Conservation (phyloP, 1,284 basidiomycete genomes). For the Exobasidium rhododendri region DNA sequence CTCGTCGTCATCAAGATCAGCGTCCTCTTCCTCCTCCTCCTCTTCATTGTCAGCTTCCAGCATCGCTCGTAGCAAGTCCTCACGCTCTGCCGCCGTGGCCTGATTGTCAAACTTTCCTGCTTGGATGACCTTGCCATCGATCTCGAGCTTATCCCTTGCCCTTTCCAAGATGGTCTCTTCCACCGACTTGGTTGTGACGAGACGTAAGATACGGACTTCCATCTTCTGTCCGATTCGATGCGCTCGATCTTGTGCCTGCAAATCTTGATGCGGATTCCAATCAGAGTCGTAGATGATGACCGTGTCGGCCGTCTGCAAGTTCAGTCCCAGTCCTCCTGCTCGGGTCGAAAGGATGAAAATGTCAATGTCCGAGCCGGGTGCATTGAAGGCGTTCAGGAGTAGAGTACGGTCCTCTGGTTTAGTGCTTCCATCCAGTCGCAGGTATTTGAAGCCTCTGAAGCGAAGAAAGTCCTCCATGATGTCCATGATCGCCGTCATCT, state of each 20-base stretch:
- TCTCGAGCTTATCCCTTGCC: constrained; percentile 93
- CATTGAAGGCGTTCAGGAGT: constrained; percentile 87
- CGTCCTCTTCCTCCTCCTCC: constrained; percentile 60
- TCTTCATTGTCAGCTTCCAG: constrained; percentile 55
- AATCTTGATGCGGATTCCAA: constrained; percentile 62
- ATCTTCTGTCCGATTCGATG: constrained; percentile 99
- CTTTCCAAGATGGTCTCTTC: constrained; percentile 95
- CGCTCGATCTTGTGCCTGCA: constrained; percentile 77
- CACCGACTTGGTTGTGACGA: constrained; percentile 96
- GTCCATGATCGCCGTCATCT: constrained; percentile 99
- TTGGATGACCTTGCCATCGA: constrained; percentile 86
- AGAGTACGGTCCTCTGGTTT: constrained; percentile 95
- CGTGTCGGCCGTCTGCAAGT: constrained; percentile 96
- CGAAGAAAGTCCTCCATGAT: constrained; percentile 98
- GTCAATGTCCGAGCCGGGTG: constrained; percentile 80
- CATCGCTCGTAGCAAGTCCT: constrained; percentile 76
- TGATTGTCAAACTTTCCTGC: constrained; percentile 99
- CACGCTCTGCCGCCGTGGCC: constrained; percentile 94
- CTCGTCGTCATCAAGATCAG: constrained; percentile 95
- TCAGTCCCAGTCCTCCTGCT: constrained; percentile 94
- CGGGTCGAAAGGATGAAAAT: constrained; percentile 84
- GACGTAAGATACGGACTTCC: constrained; percentile 90
- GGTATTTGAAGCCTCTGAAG: constrained; percentile 82
- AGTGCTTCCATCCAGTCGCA: constrained; percentile 94
- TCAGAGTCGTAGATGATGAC: constrained; percentile 82